phyloP scores from a whole-genome alignment of 2,329 filamentous ascomycete species.

The Xylaria sp. region DNA sequence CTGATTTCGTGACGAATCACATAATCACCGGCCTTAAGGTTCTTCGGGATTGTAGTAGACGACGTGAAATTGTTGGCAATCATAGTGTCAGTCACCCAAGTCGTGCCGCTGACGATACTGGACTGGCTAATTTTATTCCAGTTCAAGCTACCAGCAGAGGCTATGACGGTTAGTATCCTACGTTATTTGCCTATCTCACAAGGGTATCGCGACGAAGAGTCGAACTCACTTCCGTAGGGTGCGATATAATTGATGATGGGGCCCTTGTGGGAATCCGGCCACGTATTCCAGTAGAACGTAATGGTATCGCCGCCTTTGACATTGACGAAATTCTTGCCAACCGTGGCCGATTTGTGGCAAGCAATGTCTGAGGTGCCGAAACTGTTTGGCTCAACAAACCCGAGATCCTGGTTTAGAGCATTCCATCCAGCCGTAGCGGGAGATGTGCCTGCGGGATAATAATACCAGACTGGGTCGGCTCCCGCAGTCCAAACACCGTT shows the following conservation, averaged over 20 bases:
- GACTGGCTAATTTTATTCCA: conserved; percentile 68
- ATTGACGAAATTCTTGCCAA: conserved; percentile 53
- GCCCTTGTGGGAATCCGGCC: conserved; percentile 54
- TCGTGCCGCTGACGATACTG: conserved; percentile 59
- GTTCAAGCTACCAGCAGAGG: conserved; percentile 59
- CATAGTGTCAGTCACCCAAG: conserved; percentile 65
- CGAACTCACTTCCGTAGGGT: conserved; percentile 50
- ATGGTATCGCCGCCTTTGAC: conserved; percentile 52
- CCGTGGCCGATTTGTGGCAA: conserved; percentile 58
- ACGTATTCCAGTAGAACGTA: conserved; percentile 55
- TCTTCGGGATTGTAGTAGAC: conserved; percentile 56
- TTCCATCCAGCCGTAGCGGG: conserved; percentile 42
- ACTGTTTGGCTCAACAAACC: conserved; percentile 58
- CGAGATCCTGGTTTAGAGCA: conserved; percentile 52
- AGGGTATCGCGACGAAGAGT: conserved; percentile 54
- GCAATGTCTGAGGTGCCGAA: conserved; percentile 56
- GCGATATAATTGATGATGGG: conserved; percentile 52
- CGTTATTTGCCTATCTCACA: conserved; percentile 57
- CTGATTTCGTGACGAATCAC: conserved; percentile 61
- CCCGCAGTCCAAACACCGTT: conserved; percentile 42
- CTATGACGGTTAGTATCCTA: conserved; percentile 54
- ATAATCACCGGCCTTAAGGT: conserved; percentile 60
- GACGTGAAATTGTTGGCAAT: conserved; percentile 57
- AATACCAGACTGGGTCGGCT: conserved; percentile 43
- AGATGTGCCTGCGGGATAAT: conserved; percentile 35